Evolutionary conservation across 345 rosid species (phyloP).

Genomic region (Eucalyptus polyanthemos): DNA sequence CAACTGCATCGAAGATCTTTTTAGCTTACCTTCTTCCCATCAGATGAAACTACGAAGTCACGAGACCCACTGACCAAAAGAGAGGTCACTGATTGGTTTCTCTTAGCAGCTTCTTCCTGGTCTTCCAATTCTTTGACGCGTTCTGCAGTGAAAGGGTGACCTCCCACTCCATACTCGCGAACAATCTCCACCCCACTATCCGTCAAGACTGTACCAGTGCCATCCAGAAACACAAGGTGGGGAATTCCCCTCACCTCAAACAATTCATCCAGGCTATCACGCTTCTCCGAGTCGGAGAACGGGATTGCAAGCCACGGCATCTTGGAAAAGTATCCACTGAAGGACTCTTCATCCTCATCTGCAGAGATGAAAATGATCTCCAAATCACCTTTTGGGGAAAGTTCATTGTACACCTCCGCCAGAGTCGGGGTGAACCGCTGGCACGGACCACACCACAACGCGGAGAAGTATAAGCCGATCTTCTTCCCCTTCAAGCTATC

Average conservation of each 20-base stretch:
- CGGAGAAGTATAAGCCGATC: conserved; percentile 69
- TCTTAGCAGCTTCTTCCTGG: conserved; percentile 43
- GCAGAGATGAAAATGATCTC: conserved; percentile 55
- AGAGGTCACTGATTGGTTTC: conserved; percentile 44
- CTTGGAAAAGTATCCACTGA: conserved; percentile 41
- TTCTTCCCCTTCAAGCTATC: conserved; percentile 65
- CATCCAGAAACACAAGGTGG: conserved; percentile 55
- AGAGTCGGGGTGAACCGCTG: conserved; percentile 48
- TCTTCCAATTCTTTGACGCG: conserved; percentile 50
- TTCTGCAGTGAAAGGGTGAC: conserved; percentile 53
- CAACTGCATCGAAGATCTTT: background rate
- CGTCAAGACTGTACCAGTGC: conserved; percentile 29
- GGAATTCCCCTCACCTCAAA: conserved; percentile 77
- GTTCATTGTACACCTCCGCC: conserved; percentile 37
- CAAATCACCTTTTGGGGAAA: conserved; percentile 29
- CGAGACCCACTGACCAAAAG: conserved; percentile 38
- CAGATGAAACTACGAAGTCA: conserved; percentile 42
- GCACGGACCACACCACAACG: conserved; percentile 84
- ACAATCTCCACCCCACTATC: conserved; percentile 40
- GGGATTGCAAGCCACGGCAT: conserved; percentile 96
- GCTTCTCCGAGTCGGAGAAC: conserved; percentile 43
- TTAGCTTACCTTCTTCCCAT: conserved; percentile 39
- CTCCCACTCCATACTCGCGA: conserved; percentile 50
- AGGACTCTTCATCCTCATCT: conserved; percentile 48
- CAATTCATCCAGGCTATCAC: conserved; percentile 29